Evolutionary conservation across 2,329 filamentous ascomycete species (phyloP).

Genomic region (Colletotrichum sp.): DNA sequence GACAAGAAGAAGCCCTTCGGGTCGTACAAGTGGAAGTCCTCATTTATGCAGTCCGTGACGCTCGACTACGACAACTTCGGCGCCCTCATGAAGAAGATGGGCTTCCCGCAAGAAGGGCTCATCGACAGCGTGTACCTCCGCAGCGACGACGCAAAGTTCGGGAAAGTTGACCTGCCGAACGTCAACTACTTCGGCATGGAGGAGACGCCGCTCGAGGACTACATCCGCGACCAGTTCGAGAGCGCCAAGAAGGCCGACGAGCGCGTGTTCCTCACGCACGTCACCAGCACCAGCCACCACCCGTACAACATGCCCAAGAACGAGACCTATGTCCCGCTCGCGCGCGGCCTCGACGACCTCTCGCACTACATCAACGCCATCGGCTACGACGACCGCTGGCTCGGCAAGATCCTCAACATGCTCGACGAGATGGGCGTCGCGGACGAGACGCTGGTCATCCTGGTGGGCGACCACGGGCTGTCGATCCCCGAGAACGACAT

Average conservation of each 20-base stretch:
- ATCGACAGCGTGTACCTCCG: neutral
- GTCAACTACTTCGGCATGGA: constrained; percentile 49
- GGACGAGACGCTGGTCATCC: constrained; percentile 48
- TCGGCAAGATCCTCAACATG: constrained; percentile 40
- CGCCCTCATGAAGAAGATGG: constrained; percentile 23
- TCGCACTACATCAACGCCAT: constrained; percentile 48
- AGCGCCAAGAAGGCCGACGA: constrained; percentile 30
- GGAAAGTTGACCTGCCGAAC: constrained; percentile 2
- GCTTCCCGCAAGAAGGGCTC: constrained; percentile 19
- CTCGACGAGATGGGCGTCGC: constrained; percentile 47
- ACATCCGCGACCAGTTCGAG: constrained; percentile 27
- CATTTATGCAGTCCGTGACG: constrained; percentile 23
- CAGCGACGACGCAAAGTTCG: neutral
- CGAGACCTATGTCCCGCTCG: neutral
- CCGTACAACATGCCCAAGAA: constrained; percentile 5
- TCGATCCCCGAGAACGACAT: constrained; percentile 45
- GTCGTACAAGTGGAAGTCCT: constrained; percentile 18
- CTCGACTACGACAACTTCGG: constrained; percentile 22
- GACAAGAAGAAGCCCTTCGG: constrained; percentile 10
- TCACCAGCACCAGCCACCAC: constrained; percentile 45
- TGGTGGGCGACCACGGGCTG: constrained; percentile 49
- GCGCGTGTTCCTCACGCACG: constrained; percentile 38
- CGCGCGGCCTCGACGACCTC: constrained; percentile 21
- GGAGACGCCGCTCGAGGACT: constrained; percentile 42
- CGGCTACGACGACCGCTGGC: constrained; percentile 42